Evolutionary conservation across 352 stramenopile species (phyloP).

Genomic region (Pilasporangium apinafurcum): DNA sequence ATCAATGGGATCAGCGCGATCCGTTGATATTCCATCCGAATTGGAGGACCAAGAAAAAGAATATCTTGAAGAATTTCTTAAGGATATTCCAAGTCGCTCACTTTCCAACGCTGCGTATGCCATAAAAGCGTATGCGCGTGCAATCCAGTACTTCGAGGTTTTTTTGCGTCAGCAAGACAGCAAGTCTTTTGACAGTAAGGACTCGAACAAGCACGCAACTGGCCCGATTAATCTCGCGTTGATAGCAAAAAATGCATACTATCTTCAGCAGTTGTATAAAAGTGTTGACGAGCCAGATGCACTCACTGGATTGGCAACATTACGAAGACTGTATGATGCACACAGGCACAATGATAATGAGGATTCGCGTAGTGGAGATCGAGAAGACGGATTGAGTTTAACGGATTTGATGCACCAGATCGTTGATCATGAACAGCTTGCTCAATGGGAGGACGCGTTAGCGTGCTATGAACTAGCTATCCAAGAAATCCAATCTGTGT

Average conservation of each 20-base stretch:
- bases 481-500: conserved; percentile 50
- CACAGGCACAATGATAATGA: conserved; percentile 22
- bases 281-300: conserved; percentile 70
- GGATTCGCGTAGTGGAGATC: conserved; percentile 11
- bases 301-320: conserved; percentile 46
- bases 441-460: conserved; percentile 70
- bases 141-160: conserved; percentile 75
- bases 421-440: conserved; percentile 61
- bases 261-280: conserved; percentile 73
- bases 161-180: conserved; percentile 50
- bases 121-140: conserved; percentile 63
- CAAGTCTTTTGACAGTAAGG: background rate
- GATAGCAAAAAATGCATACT: conserved; percentile 55
- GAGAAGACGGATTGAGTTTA: conserved; percentile 39
- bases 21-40: conserved; percentile 33
- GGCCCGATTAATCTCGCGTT: conserved; percentile 36
- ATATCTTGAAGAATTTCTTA: conserved; percentile 69
- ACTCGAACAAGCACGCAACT: conserved; percentile 1
- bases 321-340: conserved; percentile 44
- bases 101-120: conserved; percentile 67
- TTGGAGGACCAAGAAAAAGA: conserved; percentile 73
- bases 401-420: conserved; percentile 68
- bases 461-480: conserved; percentile 77
- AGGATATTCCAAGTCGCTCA: conserved; percentile 54
- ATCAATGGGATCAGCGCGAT: conserved; percentile 25